phyloP scores from a whole-genome alignment of 192 early-diverging fungal species.

The Geranomyces variabilis region DNA sequence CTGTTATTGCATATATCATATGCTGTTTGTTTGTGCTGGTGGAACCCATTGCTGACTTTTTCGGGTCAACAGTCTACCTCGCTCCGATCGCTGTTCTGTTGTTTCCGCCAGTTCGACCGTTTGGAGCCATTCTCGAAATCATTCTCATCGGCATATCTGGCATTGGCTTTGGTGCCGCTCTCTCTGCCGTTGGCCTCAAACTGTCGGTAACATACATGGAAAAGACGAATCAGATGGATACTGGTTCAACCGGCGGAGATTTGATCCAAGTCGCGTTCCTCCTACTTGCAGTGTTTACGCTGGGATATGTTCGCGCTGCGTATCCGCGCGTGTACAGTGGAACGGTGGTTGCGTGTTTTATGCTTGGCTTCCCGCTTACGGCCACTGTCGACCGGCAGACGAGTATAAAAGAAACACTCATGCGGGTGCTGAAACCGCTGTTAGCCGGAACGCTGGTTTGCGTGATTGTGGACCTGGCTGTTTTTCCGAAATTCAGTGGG shows the following conservation, averaged over 20 bases:
- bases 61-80: constrained; percentile 19
- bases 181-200: constrained; percentile 1
- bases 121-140: constrained; percentile 28
- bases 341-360: not conserved
- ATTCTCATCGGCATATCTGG: constrained; percentile 15
- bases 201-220: constrained; percentile 4
- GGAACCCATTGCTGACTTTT: not conserved
- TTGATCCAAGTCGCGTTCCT: constrained; percentile 24
- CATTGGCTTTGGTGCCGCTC: constrained; percentile 16
- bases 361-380: constrained; percentile 22
- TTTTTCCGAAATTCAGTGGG: constrained; percentile 32
- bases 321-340: constrained; percentile 8
- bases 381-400: not conserved
- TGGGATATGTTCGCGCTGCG: constrained; percentile 29
- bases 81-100: constrained; percentile 26
- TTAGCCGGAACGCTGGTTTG: constrained; percentile 18
- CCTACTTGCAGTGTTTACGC: not conserved
- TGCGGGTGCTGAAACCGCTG: constrained; percentile 15
- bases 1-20: constrained; percentile 24
- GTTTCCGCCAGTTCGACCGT: constrained; percentile 32
- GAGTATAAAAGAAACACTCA: not conserved
- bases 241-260: not conserved
- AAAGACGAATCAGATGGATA: not conserved
- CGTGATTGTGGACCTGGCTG: constrained; percentile 8
- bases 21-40: constrained; percentile 14